These are phyloP conservation scores for Calonectria multiphialidica DNA, from an alignment of 2,329 filamentous ascomycete genomes.

Conservation along the genomic window DNA sequence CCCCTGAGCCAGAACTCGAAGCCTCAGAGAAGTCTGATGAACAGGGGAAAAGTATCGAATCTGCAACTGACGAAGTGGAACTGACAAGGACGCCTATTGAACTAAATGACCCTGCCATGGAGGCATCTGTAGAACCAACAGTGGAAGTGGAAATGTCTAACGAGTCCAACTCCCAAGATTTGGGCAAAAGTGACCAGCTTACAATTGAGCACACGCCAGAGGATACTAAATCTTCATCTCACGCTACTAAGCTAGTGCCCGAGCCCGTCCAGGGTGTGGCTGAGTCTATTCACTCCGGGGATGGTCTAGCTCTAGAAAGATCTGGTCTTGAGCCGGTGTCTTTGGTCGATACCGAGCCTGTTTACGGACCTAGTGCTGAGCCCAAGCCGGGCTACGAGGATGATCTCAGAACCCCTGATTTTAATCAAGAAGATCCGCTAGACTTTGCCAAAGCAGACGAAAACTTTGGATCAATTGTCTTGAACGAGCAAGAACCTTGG, in stretches of 20 bases:
- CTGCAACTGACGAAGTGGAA: conserved; percentile 25
- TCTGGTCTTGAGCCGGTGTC: background rate
- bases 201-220: background rate
- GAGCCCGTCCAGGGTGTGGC: background rate
- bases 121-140: background rate
- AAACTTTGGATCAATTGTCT: background rate
- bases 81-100: conserved; percentile 8
- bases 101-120: background rate
- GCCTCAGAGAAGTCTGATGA: conserved; percentile 26
- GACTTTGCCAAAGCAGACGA: background rate
- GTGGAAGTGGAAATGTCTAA: conserved; percentile 8
- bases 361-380: background rate
- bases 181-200: background rate
- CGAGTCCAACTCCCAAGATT: background rate
- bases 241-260: background rate
- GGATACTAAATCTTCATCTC: background rate
- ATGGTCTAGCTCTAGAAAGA: background rate
- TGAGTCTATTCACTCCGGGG: background rate
- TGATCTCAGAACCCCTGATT: background rate
- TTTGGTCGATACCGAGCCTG: background rate
- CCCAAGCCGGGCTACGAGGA: background rate
- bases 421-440: background rate
- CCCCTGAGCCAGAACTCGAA: conserved; percentile 35
- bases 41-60: conserved; percentile 28
- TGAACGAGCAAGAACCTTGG: background rate